Conservation (phyloP, 768 basidiomycete genomes). For the Hirschioporus abietinus region DNA sequence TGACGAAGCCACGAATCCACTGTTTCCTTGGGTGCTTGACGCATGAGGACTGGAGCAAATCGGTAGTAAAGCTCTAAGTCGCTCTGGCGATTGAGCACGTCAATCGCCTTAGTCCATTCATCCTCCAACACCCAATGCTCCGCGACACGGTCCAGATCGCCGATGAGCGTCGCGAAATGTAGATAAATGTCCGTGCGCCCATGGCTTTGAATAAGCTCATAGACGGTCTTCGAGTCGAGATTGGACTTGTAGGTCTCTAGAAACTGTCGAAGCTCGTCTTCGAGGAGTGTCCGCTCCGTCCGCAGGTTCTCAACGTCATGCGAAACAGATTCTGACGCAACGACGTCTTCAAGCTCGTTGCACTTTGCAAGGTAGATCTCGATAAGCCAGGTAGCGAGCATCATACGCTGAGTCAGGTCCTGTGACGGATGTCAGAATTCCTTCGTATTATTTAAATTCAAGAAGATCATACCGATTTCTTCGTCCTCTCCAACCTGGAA, state of each 20-base stretch:
- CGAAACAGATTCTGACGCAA: slow-evolving; percentile 78
- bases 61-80: slow-evolving; percentile 88
- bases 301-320: slow-evolving; percentile 82
- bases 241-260: slow-evolving; percentile 92
- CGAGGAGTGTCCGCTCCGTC: slow-evolving; percentile 73
- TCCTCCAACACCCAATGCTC: slow-evolving; percentile 93
- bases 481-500: slow-evolving; percentile 78
- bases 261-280: slow-evolving; percentile 91
- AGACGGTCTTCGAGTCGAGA: slow-evolving; percentile 79
- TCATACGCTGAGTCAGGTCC: slow-evolving; percentile 93
- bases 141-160: slow-evolving; percentile 79
- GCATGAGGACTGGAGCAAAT: slow-evolving; percentile 83
- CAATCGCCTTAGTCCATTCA: slow-evolving; percentile 86
- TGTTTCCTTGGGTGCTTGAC: slow-evolving; percentile 80
- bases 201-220: slow-evolving; percentile 90
- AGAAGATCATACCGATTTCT: slow-evolving; percentile 58
- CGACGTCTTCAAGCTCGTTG: slow-evolving; percentile 91
- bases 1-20: slow-evolving; percentile 92
- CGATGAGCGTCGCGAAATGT: slow-evolving; percentile 77
- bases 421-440: slow-evolving; percentile 24
- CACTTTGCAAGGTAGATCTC: slow-evolving; percentile 97
- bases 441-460: not conserved
- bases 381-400: slow-evolving; percentile 97
- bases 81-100: slow-evolving; percentile 85
- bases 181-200: slow-evolving; percentile 91